phyloP scores from a whole-genome alignment of 177 flowering plant species.

The Telopea speciosissima region DNA sequence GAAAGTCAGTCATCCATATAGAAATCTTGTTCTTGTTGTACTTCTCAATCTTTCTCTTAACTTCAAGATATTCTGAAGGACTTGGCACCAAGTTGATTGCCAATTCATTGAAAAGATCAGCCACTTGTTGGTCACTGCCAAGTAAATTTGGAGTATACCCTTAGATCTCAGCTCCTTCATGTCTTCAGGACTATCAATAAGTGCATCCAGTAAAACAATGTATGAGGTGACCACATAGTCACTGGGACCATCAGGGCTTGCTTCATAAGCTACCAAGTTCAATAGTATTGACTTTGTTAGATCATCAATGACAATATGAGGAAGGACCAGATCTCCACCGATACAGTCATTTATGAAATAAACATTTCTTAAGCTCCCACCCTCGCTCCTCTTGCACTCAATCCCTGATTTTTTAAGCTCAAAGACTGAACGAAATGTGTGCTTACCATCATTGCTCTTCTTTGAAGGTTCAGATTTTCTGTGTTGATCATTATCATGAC shows the following conservation, averaged over 20 bases:
- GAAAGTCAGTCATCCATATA: background rate
- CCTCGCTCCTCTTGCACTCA: background rate
- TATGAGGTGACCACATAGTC: background rate
- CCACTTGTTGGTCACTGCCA: slow-evolving; percentile 6
- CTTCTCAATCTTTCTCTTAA: background rate
- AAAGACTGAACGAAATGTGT: slow-evolving; percentile 11
- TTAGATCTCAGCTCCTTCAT: slow-evolving; percentile 2
- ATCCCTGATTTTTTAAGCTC: slow-evolving; percentile 9
- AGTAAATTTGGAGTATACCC: background rate
- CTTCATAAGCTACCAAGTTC: slow-evolving; percentile 11
- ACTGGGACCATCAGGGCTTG: background rate
- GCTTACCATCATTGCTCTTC: background rate
- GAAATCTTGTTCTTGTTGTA: background rate
- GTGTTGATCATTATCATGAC: no score
- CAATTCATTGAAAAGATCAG: background rate
- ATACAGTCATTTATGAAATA: background rate
- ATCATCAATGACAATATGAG: slow-evolving; percentile 6
- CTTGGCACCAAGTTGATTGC: slow-evolving; percentile 1
- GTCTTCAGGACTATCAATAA: background rate
- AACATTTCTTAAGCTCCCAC: background rate
- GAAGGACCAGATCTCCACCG: slow-evolving; percentile 11
- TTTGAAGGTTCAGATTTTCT: background rate
- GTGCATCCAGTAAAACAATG: slow-evolving; percentile 5
- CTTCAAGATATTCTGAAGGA: background rate
- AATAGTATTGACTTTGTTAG: background rate